Base-by-base conservation (phyloP, 2,329 filamentous ascomycete genomes). In the Ophiostoma australiae region DNA sequence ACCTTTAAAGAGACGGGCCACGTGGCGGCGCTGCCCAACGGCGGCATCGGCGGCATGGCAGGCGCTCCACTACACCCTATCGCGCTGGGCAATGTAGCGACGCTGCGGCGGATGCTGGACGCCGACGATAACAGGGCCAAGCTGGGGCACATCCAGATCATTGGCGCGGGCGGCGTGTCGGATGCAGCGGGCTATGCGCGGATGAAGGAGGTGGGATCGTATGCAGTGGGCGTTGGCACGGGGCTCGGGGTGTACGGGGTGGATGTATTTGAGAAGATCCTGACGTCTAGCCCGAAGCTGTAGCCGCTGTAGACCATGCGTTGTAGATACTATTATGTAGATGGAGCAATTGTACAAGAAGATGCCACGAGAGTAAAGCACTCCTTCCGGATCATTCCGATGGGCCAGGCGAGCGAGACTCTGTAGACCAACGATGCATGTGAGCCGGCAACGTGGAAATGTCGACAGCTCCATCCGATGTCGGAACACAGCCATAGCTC, bases 71-170 rank as follows among this genome's bases (percentile, higher is more conserved):
- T 94, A 63, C 91, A 94, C 78, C 88, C 90, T 0, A 80, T 94
- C 0, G 89, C 91, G 0, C 78, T 94, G 39, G 91, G 91, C 0
- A 94, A 94, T 75, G 91, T 94, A 41, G 82, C 82, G n/a, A 89
- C 86, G 0, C 83, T 94, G n/a, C 80, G 88, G 27, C 78, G 77
- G 27, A 77, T 91, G 79, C 78, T 94, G 20, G 86, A 89, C 74
- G 78, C 80, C 44, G 76, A 82, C 17, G 76, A 80, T 72, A 31
- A 31, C 66, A 67, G 48, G 39, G 78, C 70, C 0, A 74, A 75
- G 52, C 78, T 92, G 67, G 78, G 78, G 11, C 80, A 84, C n/a
- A 81, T 94, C 33, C 80, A 81, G 20, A 82, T 94, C 39, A 87
- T 94, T 70, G 91, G 91, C 0, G 85, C 91, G 0, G 91, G 91